phyloP scores from a whole-genome alignment of 352 stramenopile genomes.

The Globisporangium mamillatum region DNA sequence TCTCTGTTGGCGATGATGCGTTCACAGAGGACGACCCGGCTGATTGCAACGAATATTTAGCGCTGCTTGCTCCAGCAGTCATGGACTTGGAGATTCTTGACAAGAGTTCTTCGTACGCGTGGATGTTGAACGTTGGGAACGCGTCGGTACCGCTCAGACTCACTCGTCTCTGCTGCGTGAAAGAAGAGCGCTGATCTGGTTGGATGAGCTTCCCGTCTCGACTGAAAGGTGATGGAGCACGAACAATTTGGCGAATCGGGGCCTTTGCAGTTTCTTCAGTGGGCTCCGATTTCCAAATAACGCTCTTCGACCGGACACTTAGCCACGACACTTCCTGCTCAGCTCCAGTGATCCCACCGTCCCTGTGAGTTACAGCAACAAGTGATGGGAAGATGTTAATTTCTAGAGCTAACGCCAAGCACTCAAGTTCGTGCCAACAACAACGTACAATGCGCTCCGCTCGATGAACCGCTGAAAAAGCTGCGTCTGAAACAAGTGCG shows the following conservation, averaged over 20 bases:
- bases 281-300: conserved; percentile 43
- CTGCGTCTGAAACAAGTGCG: conserved; percentile 71
- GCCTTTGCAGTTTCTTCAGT: conserved; percentile 31
- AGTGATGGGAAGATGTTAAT: conserved; percentile 8
- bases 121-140: conserved; percentile 34
- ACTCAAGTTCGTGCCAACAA: conserved; percentile 12
- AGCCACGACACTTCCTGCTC: conserved; percentile 50
- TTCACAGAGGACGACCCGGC: background rate
- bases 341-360: conserved; percentile 1
- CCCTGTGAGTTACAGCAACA: background rate
- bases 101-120: conserved; percentile 31
- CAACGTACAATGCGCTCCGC: conserved; percentile 25
- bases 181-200: background rate
- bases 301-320: conserved; percentile 37
- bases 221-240: conserved; percentile 26
- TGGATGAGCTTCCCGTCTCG: background rate
- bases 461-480: conserved; percentile 73
- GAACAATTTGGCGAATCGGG: conserved; percentile 27
- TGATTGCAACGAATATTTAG: background rate
- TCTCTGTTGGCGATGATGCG: conserved; percentile 4
- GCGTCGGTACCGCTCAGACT: conserved; percentile 15
- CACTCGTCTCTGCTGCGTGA: conserved; percentile 10
- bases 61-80: background rate
- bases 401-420: background rate
- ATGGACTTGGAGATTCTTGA: conserved; percentile 17